Evolutionary conservation across 2,329 filamentous ascomycete genomes (phyloP).

Genomic region (Biscogniauxia mediterranea): DNA sequence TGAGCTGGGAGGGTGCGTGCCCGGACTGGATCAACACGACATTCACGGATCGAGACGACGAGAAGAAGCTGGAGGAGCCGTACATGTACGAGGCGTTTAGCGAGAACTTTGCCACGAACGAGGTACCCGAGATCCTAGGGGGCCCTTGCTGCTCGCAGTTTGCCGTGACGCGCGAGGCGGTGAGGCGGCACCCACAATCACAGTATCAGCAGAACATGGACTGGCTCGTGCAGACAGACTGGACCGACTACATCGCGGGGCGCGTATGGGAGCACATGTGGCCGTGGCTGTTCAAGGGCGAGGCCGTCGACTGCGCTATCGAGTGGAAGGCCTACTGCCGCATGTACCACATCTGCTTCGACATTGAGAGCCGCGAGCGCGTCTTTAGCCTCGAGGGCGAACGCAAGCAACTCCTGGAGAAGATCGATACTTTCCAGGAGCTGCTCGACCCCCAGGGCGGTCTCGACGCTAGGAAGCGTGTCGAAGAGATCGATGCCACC

Average conservation of each 20-base stretch:
- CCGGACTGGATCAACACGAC: slow-evolving; percentile 49
- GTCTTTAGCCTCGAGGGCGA: slow-evolving; percentile 21
- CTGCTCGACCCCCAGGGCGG: slow-evolving; percentile 20
- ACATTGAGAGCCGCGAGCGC: slow-evolving; percentile 14
- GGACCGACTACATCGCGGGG: slow-evolving; percentile 32
- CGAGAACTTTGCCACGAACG: slow-evolving; percentile 27
- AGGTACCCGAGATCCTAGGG: slow-evolving; percentile 32
- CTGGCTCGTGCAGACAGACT: slow-evolving; percentile 31
- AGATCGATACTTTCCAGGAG: slow-evolving; percentile 19
- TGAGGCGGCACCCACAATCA: slow-evolving; percentile 27
- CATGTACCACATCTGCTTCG: slow-evolving; percentile 36
- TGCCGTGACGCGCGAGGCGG: slow-evolving; percentile 31
- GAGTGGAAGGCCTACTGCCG: slow-evolving; percentile 33
- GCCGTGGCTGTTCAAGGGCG: slow-evolving; percentile 31
- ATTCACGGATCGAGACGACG: slow-evolving; percentile 15
- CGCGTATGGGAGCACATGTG: slow-evolving; percentile 37
- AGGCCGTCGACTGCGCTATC: slow-evolving; percentile 45
- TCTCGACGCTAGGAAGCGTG: slow-evolving; percentile 16
- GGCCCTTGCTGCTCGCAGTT: slow-evolving; percentile 38
- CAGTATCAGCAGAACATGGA: slow-evolving; percentile 31
- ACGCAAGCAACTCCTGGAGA: slow-evolving; percentile 16
- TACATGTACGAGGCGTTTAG: slow-evolving; percentile 31
- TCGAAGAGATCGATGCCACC: slow-evolving; percentile 23
- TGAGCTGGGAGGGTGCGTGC: slow-evolving; percentile 54
- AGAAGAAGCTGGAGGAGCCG: slow-evolving; percentile 29